Percentiles rank a stretch among this genome's conserved stretches.
Evolutionary conservation across 495 filamentous ascomycete genomes (phyloP).

Genomic region (Letharia lupina): DNA sequence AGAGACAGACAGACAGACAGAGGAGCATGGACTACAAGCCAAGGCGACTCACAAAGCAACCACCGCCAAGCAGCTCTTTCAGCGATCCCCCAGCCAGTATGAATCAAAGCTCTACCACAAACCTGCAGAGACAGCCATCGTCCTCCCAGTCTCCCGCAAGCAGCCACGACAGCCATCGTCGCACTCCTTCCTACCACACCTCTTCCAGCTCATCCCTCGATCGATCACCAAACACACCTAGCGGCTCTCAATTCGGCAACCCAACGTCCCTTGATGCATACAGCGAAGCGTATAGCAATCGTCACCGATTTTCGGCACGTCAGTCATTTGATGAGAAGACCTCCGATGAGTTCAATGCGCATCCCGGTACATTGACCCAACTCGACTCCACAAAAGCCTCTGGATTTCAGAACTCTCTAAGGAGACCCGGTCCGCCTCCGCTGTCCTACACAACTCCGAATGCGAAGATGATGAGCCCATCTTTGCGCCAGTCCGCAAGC

Average conservation of each 20-base stretch:
- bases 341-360: slow-evolving; percentile 63
- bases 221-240: slow-evolving; percentile 40
- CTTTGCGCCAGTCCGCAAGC: slow-evolving; percentile 72
- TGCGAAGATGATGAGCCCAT: slow-evolving; percentile 45
- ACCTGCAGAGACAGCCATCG: slow-evolving; percentile 61
- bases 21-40: slow-evolving; percentile 12
- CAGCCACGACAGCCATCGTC: slow-evolving; percentile 33
- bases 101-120: slow-evolving; percentile 40
- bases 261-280: slow-evolving; percentile 32
- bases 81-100: slow-evolving; percentile 7
- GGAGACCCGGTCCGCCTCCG: slow-evolving; percentile 29
- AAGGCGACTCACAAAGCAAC: slow-evolving; percentile 24
- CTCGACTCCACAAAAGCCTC: slow-evolving; percentile 53
- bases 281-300: slow-evolving; percentile 34
- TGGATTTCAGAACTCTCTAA: slow-evolving; percentile 36
- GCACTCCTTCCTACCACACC: slow-evolving; percentile 43
- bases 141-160: slow-evolving; percentile 48
- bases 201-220: slow-evolving; percentile 45
- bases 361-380: slow-evolving; percentile 60
- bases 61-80: slow-evolving; percentile 17
- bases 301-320: slow-evolving; percentile 24
- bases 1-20: not conserved
- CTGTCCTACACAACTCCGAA: slow-evolving; percentile 53
- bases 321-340: slow-evolving; percentile 52
- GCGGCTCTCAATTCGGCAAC: slow-evolving; percentile 29